phyloP scores from a whole-genome alignment of 768 basidiomycete species.

The Rhizopogon roseolus region DNA sequence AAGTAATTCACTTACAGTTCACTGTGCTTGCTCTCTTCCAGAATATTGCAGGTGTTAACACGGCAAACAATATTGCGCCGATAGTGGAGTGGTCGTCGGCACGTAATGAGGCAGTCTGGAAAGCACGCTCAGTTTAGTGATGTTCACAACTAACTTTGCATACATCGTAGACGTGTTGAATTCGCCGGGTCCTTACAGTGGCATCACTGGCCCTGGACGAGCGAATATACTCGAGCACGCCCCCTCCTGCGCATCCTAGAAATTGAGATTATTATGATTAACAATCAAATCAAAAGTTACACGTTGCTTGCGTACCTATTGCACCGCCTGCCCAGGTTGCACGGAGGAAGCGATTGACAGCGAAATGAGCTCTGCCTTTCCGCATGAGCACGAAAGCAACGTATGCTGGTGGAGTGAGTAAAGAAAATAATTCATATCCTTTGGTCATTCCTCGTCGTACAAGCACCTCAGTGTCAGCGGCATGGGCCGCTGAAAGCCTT shows the following conservation, averaged over 20 bases:
- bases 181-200: conserved; percentile 42
- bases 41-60: conserved; percentile 63
- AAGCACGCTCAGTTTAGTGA: conserved; percentile 2
- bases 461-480: conserved; percentile 60
- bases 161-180: conserved; percentile 58
- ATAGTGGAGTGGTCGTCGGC: conserved; percentile 75
- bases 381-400: conserved; percentile 46
- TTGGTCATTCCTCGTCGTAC: conserved; percentile 60
- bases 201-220: conserved; percentile 50
- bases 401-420: conserved; percentile 61
- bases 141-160: conserved; percentile 7
- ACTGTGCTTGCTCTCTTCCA: conserved; percentile 63
- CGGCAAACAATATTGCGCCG: conserved; percentile 58
- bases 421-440: conserved; percentile 64
- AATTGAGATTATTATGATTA: not conserved
- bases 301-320: conserved; percentile 36
- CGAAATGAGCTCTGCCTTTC: conserved; percentile 50
- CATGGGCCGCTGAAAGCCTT: conserved; percentile 26
- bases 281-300: not conserved
- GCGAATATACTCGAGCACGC: conserved; percentile 56
- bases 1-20: conserved; percentile 44
- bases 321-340: conserved; percentile 72
- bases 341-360: conserved; percentile 58
- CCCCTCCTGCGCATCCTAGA: conserved; percentile 39
- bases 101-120: conserved; percentile 52